Conservation (phyloP, 805 yeast species). For the Yarrowia hollandica region DNA sequence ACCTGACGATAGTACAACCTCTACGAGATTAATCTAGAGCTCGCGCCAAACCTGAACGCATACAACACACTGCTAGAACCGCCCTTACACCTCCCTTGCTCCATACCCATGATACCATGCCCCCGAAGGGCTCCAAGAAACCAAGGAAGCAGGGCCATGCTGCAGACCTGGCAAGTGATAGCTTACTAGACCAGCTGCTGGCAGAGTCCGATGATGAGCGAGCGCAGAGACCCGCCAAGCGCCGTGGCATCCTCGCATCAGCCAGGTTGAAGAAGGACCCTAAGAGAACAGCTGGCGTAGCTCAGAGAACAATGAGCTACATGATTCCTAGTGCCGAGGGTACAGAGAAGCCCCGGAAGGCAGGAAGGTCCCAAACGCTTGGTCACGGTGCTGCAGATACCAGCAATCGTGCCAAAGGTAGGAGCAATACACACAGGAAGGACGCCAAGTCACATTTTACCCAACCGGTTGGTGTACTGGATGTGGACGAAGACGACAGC, state of each 20-base stretch:
- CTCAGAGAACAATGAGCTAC: neutral
- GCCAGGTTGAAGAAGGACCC: neutral
- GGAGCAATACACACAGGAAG: neutral
- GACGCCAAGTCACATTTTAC: neutral
- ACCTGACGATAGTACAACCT: neutral
- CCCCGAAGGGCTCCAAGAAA: slow-evolving; percentile 23
- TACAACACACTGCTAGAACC: neutral
- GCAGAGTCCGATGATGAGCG: slow-evolving; percentile 20
- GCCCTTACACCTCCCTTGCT: neutral
- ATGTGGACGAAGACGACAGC: neutral
- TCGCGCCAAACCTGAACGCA: neutral
- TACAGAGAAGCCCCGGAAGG: slow-evolving; percentile 1
- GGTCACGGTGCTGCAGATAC: neutral
- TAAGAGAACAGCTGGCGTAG: neutral
- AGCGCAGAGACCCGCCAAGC: neutral
- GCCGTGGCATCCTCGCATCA: slow-evolving; percentile 9
- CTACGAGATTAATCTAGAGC: no score
- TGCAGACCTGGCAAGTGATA: slow-evolving; percentile 20
- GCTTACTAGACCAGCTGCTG: slow-evolving; percentile 19
- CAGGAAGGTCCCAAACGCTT: slow-evolving; percentile 2
- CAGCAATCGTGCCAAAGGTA: neutral
- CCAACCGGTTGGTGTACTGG: slow-evolving; percentile 3
- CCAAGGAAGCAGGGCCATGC: neutral
- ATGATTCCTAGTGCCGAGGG: neutral
- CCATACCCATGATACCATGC: slow-evolving; percentile 18